phyloP scores from a whole-genome alignment of 2,329 filamentous ascomycete genomes.

The Chrysosporium queenslandicum region DNA sequence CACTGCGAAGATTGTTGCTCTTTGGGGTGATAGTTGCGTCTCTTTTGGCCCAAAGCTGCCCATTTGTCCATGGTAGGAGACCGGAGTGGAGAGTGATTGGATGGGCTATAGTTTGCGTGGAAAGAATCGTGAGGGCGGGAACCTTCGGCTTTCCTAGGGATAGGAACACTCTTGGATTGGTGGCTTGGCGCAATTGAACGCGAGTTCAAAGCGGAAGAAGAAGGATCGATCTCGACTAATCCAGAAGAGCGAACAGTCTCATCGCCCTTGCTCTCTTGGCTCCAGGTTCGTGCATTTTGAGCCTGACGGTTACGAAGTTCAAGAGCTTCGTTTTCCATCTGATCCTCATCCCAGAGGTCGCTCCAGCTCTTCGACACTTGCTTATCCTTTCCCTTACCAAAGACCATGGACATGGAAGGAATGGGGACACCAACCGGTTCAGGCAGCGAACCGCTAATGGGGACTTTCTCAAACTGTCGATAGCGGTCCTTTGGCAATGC shows the following conservation, averaged over 20 bases:
- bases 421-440: constrained; percentile 49
- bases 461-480: constrained; percentile 51
- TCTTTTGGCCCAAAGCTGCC: constrained; percentile 74
- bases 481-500: constrained; percentile 42
- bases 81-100: constrained; percentile 52
- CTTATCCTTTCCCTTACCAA: constrained; percentile 61
- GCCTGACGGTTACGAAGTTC: constrained; percentile 49
- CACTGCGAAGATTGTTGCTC: constrained; percentile 44
- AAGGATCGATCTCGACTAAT: constrained; percentile 44
- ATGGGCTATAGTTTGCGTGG: constrained; percentile 13
- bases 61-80: constrained; percentile 60
- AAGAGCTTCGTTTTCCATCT: constrained; percentile 54
- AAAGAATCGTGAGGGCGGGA: constrained; percentile 54
- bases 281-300: constrained; percentile 67
- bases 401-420: constrained; percentile 65
- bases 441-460: constrained; percentile 70
- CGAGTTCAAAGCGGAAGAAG: constrained; percentile 44
- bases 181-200: constrained; percentile 31
- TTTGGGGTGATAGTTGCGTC: constrained; percentile 55
- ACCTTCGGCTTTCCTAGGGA: constrained; percentile 57
- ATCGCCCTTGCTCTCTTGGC: constrained; percentile 57
- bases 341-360: constrained; percentile 94
- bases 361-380: constrained; percentile 97
- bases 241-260: constrained; percentile 41
- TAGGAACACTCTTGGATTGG: constrained; percentile 32